Percentiles rank a stretch among this genome's conserved stretches.
phyloP scores from a whole-genome alignment of 2,329 filamentous ascomycete genomes.

The Colletotrichum lentis region DNA sequence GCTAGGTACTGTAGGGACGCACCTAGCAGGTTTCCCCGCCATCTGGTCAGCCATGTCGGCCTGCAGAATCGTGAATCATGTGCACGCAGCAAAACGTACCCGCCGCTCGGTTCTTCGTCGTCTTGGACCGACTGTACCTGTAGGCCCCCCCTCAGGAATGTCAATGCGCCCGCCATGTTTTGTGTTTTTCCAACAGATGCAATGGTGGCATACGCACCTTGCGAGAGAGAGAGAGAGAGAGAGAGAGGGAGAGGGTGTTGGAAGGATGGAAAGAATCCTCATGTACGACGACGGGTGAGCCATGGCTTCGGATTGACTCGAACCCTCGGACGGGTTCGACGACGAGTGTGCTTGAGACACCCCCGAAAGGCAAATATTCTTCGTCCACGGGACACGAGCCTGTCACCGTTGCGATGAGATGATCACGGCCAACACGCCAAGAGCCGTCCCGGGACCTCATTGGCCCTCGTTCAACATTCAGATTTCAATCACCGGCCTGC shows the following conservation, averaged over 20 bases:
- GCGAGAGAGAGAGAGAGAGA: background rate
- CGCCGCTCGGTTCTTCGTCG: background rate
- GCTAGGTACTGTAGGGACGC: background rate
- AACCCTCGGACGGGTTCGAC: background rate
- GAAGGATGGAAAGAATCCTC: background rate
- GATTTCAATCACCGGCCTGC: background rate
- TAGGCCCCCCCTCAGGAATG: background rate
- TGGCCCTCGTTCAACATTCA: background rate
- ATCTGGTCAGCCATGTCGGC: constrained; percentile 1
- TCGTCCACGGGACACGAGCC: background rate
- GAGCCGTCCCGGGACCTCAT: background rate
- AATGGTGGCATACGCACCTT: background rate
- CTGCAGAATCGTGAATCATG: constrained; percentile 11
- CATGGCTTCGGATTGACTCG: background rate
- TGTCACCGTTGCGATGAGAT: background rate
- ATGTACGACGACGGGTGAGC: constrained; percentile 3
- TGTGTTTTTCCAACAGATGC: background rate
- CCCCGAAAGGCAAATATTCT: background rate
- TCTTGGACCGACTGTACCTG: background rate
- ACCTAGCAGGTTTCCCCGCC: background rate
- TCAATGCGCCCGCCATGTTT: background rate
- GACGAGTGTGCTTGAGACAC: background rate
- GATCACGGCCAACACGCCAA: background rate
- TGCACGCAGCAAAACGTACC: background rate
- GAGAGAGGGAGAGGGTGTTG: background rate